phyloP scores from a whole-genome alignment of 2,329 filamentous ascomycete genomes.

The Thelonectria rubi region DNA sequence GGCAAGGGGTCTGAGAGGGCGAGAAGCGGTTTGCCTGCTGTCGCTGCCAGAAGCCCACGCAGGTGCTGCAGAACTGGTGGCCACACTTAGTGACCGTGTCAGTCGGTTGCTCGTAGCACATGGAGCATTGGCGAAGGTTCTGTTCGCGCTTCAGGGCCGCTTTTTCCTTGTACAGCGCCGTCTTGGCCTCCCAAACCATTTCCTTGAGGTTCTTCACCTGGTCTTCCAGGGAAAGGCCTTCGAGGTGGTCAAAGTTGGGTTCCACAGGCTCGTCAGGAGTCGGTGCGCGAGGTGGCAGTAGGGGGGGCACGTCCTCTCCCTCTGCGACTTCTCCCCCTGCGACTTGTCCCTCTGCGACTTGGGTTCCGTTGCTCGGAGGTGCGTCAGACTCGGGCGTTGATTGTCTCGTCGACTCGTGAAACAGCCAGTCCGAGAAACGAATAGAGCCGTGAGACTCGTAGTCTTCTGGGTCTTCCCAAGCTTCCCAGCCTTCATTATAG shows the following conservation, averaged over 20 bases:
- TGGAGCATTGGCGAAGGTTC: conserved; percentile 14
- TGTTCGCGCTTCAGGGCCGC: conserved; percentile 4
- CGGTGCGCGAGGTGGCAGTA: not conserved
- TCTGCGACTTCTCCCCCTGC: too few species aligned
- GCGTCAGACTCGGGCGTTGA: too few species aligned
- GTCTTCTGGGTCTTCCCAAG: too few species aligned
- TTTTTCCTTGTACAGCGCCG: not conserved
- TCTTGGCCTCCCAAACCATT: not conserved
- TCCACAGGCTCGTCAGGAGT: not conserved
- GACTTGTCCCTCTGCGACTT: too few species aligned
- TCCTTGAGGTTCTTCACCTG: not conserved
- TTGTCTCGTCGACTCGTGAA: too few species aligned
- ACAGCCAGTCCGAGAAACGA: too few species aligned
- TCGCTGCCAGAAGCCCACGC: conserved; percentile 12
- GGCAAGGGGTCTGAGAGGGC: conserved; percentile 6
- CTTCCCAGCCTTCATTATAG: too few species aligned
- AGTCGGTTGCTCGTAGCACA: conserved; percentile 20
- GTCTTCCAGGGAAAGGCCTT: not conserved
- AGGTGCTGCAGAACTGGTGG: conserved; percentile 17
- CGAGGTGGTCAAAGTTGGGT: not conserved
- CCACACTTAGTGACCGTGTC: conserved; percentile 18
- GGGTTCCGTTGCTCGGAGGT: too few species aligned
- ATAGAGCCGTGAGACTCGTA: too few species aligned
- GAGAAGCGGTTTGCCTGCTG: not conserved
- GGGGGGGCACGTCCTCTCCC: not conserved